Evolutionary conservation across 2,329 filamentous ascomycete genomes (phyloP), one percentile per base, ranked within the genome.

Genomic region (Colletotrichum eleusines): DNA sequence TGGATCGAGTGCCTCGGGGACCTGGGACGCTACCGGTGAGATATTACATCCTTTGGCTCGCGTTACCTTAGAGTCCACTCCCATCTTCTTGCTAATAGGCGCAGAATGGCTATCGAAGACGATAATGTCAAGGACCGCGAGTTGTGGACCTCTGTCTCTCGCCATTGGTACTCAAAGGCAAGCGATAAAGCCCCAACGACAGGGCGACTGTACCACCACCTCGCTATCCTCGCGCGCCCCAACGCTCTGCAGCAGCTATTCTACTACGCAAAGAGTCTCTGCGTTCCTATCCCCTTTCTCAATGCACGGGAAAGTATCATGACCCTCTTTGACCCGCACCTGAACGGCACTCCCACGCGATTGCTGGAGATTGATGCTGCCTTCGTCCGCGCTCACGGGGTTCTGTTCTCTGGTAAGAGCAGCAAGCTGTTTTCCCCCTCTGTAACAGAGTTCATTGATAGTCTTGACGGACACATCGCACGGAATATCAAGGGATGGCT

Each of bases 171-270:
- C 74, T 90, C 88, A 3, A 92, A 92, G 74, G 93, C 94, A 0
- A 92, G 93, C 0, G 92, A 97, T 74, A 91, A 90, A 35, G 89
- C 89, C 0, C 94, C 95, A 0, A 87, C 87, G 0, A 90, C 92
- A 0, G 95, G 95, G 0, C 86, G 95, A 0, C 84, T 98, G 0
- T 96, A 97, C 70, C 94, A 98, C 74, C 94, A 98, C 76, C 83
- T 98, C 0, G 95, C 94, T 0, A 95, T 95, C 33, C 79, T 95
- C 0, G 91, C 93, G 0, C 82, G 92, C 0, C 91, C 92, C 0
- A 90, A 93, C 70, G 87, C 87, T 0, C 79, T 94, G 0, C 89
- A 91, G 66, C 92, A 95, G 76, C 80, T 95, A 0, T 94, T 89
- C 75, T 93, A 89, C 71, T 95, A 94, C 73, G 81, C 86, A 0